phyloP scores from a whole-genome alignment of 495 filamentous ascomycete species.

The Extremus antarcticus region DNA sequence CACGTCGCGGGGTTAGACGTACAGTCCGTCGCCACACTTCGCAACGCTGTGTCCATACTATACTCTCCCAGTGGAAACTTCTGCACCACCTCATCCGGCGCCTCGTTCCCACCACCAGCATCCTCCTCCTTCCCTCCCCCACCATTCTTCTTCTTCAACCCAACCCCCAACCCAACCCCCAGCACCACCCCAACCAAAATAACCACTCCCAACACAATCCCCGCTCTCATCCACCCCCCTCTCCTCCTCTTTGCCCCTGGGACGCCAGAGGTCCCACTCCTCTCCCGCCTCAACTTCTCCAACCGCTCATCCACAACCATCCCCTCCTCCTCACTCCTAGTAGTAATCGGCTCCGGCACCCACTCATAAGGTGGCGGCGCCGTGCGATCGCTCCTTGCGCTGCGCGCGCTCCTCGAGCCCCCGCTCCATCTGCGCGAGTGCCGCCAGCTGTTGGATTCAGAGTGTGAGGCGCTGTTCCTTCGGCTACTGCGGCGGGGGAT shows the following conservation, averaged over 20 bases:
- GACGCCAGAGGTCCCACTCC: neutral
- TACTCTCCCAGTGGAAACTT: constrained; percentile 47
- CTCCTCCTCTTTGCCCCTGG: constrained; percentile 13
- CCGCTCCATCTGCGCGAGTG: neutral
- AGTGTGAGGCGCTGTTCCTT: neutral
- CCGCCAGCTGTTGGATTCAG: neutral
- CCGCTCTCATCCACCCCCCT: constrained; percentile 26
- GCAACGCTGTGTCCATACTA: constrained; percentile 43
- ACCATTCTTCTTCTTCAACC: neutral
- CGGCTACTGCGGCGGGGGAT: neutral
- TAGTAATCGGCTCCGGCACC: constrained; percentile 7
- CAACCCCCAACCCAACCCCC: constrained; percentile 42
- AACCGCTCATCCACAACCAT: constrained; percentile 15
- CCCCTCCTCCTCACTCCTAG: neutral
- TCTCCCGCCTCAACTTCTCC: constrained; percentile 4
- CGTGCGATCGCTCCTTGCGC: neutral
- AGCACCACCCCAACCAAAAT: constrained; percentile 40
- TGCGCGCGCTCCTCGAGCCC: neutral
- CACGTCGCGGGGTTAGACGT: constrained; percentile 40
- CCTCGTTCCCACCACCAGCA: neutral
- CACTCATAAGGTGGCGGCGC: constrained; percentile 9
- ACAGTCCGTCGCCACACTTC: constrained; percentile 39
- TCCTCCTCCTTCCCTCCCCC: neutral
- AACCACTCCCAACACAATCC: constrained; percentile 20
- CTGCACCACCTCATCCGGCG: neutral